These are phyloP conservation scores for Calonectria naviculata DNA, from an alignment of 2,329 filamentous ascomycete species.

Conservation along the genomic window DNA sequence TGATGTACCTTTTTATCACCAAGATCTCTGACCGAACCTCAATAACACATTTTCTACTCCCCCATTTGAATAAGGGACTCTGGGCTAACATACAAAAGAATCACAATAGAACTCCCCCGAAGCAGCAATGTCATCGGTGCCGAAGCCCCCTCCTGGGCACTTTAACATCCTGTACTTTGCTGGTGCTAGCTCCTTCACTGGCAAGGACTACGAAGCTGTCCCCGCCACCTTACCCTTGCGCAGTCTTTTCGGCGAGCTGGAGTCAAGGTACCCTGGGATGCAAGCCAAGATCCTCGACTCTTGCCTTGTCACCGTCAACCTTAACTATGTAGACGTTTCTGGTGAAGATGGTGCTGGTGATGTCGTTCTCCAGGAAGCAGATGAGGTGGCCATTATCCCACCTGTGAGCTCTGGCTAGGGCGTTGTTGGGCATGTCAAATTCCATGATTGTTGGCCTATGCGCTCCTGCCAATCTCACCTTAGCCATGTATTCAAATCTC, in stretches of 20 bases:
- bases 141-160: conserved; percentile 68
- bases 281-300: conserved; percentile 74
- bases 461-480: background rate
- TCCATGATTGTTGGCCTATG: conserved; percentile 18
- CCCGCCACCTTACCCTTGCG: conserved; percentile 72
- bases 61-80: background rate
- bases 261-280: conserved; percentile 78
- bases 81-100: conserved; percentile 35
- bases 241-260: conserved; percentile 74
- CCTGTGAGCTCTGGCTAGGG: conserved; percentile 85
- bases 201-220: conserved; percentile 73
- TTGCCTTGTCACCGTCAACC: conserved; percentile 82
- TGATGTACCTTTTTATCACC: conserved; percentile 73
- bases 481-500: background rate
- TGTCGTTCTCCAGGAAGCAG: conserved; percentile 73
- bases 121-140: conserved; percentile 48
- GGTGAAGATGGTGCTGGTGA: conserved; percentile 53
- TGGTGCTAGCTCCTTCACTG: conserved; percentile 76
- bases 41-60: conserved; percentile 12
- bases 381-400: conserved; percentile 89
- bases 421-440: conserved; percentile 24
- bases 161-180: conserved; percentile 90
- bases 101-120: conserved; percentile 1
- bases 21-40: conserved; percentile 73
- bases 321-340: conserved; percentile 81